Conservation (phyloP, 192 early-diverging fungal species). For the Chytriomyces sp. region DNA sequence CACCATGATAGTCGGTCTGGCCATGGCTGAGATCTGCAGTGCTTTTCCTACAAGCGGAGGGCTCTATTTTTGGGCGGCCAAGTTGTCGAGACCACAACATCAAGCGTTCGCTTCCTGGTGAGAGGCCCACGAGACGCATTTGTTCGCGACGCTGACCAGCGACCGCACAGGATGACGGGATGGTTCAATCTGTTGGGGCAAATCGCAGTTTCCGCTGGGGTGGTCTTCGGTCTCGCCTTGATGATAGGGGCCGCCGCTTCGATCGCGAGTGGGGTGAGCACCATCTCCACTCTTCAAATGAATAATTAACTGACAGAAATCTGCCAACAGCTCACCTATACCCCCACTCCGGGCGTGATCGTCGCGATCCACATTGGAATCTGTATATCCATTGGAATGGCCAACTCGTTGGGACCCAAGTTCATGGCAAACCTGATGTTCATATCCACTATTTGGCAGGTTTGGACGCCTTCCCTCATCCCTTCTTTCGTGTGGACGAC, state of each 20-base stretch:
- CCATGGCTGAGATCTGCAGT: slow-evolving; percentile 47
- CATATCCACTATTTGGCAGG: slow-evolving; percentile 36
- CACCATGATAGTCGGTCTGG: slow-evolving; percentile 26
- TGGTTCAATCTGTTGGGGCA: slow-evolving; percentile 46
- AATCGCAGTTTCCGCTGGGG: slow-evolving; percentile 29
- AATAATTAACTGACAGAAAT: background rate
- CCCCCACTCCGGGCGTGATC: slow-evolving; percentile 9
- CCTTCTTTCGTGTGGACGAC: too few species aligned
- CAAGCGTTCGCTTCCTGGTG: slow-evolving; percentile 33
- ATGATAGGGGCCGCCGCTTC: slow-evolving; percentile 26
- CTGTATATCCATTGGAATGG: slow-evolving; percentile 8
- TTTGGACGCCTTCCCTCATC: too few species aligned
- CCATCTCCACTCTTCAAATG: background rate
- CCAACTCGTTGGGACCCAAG: slow-evolving; percentile 31
- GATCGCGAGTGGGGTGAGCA: slow-evolving; percentile 12
- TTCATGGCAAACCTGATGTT: slow-evolving; percentile 32
- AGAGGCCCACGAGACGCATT: background rate
- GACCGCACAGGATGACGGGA: slow-evolving; percentile 21
- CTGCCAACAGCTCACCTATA: slow-evolving; percentile 4
- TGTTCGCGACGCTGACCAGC: background rate
- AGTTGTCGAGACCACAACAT: slow-evolving; percentile 26
- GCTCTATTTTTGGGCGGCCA: slow-evolving; percentile 37
- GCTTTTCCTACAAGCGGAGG: slow-evolving; percentile 37
- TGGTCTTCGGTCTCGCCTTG: slow-evolving; percentile 26
- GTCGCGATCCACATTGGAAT: slow-evolving; percentile 19